Conservation (phyloP, 441 rosid species). For the Adansonia madagascariensis region DNA sequence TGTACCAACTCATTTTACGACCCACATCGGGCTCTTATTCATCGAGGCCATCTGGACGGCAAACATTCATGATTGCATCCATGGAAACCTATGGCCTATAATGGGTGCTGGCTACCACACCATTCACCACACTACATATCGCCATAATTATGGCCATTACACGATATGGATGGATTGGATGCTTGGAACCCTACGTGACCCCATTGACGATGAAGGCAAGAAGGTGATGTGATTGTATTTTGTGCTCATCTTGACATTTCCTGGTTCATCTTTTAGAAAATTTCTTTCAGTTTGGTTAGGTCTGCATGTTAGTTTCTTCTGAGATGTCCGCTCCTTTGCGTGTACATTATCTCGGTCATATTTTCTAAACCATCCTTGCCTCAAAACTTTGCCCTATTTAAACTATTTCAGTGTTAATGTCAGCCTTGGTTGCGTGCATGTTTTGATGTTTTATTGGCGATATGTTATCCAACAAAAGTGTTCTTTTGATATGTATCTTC, state of each 20-base stretch:
- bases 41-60: conserved; percentile 90
- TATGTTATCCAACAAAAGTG: background rate
- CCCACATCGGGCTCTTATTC: conserved; percentile 75
- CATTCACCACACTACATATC: conserved; percentile 90
- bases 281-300: background rate
- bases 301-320: conserved; percentile 18
- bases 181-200: conserved; percentile 83
- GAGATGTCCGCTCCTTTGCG: background rate
- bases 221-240: conserved; percentile 46
- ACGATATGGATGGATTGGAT: conserved; percentile 99
- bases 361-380: too few relatives aligned
- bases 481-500: background rate
- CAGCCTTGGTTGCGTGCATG: too few relatives aligned
- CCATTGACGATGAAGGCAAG: conserved; percentile 52
- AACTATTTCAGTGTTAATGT: too few relatives aligned
- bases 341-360: too few relatives aligned
- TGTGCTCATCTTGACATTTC: conserved; percentile 13
- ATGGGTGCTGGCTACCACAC: conserved; percentile 99
- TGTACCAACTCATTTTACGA: conserved; percentile 75
- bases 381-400: too few relatives aligned
- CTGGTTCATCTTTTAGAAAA: background rate
- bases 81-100: conserved; percentile 78
- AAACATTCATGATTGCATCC: conserved; percentile 91
- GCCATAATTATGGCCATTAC: conserved; percentile 90
- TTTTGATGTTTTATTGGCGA: background rate